Base-by-base conservation (phyloP, 225 moss, liverwort and hornwort species). In the Marchantia polymorpha region DNA sequence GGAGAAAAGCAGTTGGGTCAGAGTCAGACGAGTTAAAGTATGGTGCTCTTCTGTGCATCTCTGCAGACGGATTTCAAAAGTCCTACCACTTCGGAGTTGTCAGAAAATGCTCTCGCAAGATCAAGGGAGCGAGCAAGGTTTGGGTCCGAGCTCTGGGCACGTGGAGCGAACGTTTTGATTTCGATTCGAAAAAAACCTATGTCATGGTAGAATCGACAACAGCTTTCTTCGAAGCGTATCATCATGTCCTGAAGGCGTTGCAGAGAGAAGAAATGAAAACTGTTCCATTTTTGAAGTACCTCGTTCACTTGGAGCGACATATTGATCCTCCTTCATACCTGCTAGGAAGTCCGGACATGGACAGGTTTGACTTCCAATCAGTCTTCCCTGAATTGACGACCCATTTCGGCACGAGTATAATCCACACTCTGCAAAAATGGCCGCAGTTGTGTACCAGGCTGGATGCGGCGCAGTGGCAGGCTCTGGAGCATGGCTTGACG, bases 201-300 rank as follows among this genome's bases (percentile, higher is more conserved):
- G 88, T 87, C 30, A 90, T 90, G 90, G 90, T 86, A 17, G 88
- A 90, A 61, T 87, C 89, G 22, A 65, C 83, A 22, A 84, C 75
- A 15, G 83, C 89, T 3, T 89, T 83, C 25, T 89, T 84, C 47
- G 89, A 89, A 64, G 80, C 89, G 20, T 89, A 89, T 52, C 64
- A 54, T 9, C 89, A 89, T 75, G 89, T 87, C 19, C 80, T 89
- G 6, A 83, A 79, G 59, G 81, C 61, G 39, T 79, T 89, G 78
- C 84, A 85, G 59, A 68, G 78, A 55, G 83, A 83, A 56, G 87
- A 89, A 10, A 89, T 86, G 89, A 81, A 81, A 60, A 61, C 76
- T 7, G 25, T 89, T 48, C 82, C 87, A 8, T 89, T 89, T 72
- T 74, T 67, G 20, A 72, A 30, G 55, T 80, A 89, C 78, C 72